Conservation (phyloP, 805 yeast genomes). For the Lachancea thermotolerans region DNA sequence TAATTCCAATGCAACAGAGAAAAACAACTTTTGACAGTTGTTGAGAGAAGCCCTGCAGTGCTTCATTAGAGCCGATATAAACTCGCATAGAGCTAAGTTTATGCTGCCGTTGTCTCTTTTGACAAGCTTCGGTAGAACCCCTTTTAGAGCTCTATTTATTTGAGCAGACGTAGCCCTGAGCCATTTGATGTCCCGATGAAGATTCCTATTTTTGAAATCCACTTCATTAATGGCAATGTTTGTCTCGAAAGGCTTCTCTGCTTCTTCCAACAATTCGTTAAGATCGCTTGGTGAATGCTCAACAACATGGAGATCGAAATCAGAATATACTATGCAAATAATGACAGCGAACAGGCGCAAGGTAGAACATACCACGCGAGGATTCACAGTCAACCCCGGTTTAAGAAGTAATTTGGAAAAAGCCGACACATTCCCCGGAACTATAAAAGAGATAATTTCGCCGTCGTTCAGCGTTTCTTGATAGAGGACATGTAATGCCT, state of each 20-base stretch:
- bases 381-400: slow-evolving; percentile 33
- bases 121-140: slow-evolving; percentile 26
- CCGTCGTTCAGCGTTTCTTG: slow-evolving; percentile 37
- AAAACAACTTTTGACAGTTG: slow-evolving; percentile 17
- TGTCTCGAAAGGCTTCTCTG: not conserved
- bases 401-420: slow-evolving; percentile 35
- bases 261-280: not conserved
- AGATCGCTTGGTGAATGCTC: not conserved
- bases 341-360: slow-evolving; percentile 30
- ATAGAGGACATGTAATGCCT: slow-evolving; percentile 33
- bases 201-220: slow-evolving; percentile 14
- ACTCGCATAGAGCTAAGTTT: slow-evolving; percentile 10
- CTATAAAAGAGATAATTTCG: slow-evolving; percentile 41
- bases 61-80: slow-evolving; percentile 12
- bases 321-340: slow-evolving; percentile 36
- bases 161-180: slow-evolving; percentile 47
- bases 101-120: slow-evolving; percentile 21
- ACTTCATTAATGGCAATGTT: slow-evolving; percentile 9
- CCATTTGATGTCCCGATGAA: slow-evolving; percentile 47
- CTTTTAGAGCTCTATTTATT: slow-evolving; percentile 39
- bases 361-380: slow-evolving; percentile 30
- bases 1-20: slow-evolving; percentile 10
- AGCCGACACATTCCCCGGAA: slow-evolving; percentile 47
- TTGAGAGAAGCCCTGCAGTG: slow-evolving; percentile 15
- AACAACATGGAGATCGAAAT: slow-evolving; percentile 28